These are phyloP conservation scores for Fusarium chaquense DNA, from an alignment of 2,329 filamentous ascomycete species.

Conservation along the genomic window DNA sequence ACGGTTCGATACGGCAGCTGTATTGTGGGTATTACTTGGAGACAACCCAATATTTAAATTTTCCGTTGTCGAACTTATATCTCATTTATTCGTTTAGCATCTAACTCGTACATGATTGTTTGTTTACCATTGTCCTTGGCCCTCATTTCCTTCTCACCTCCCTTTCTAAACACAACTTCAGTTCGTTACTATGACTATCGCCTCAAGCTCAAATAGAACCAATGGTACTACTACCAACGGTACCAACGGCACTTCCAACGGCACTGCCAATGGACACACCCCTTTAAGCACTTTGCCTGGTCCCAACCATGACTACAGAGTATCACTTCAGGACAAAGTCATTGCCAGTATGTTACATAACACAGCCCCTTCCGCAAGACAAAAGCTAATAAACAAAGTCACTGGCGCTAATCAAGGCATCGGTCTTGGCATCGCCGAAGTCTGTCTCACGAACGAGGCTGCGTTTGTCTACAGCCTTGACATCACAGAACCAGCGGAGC, in stretches of 20 bases:
- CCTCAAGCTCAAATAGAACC: not conserved
- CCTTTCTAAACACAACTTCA: rapidly evolving
- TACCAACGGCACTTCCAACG: too few relatives aligned
- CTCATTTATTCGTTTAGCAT: not conserved
- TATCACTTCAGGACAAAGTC: not conserved
- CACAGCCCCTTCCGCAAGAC: not conserved
- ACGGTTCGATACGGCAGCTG: too few relatives aligned
- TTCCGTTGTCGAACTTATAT: not conserved
- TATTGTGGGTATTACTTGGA: not conserved
- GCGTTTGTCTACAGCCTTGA: not conserved
- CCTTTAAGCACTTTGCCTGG: not conserved
- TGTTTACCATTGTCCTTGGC: not conserved
- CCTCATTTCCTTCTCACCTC: not conserved
- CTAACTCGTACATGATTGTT: not conserved
- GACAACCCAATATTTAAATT: not conserved
- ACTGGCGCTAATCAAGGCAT: not conserved
- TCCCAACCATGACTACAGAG: not conserved
- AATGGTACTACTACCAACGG: too few relatives aligned
- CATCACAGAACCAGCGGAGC: not conserved
- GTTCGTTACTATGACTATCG: not conserved
- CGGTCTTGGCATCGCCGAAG: not conserved
- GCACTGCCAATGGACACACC: not conserved
- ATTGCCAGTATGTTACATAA: not conserved
- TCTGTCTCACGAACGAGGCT: not conserved
- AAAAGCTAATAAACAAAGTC: not conserved